phyloP scores from a whole-genome alignment of 2,329 filamentous ascomycete species.

The Aspergillaceae sp. region DNA sequence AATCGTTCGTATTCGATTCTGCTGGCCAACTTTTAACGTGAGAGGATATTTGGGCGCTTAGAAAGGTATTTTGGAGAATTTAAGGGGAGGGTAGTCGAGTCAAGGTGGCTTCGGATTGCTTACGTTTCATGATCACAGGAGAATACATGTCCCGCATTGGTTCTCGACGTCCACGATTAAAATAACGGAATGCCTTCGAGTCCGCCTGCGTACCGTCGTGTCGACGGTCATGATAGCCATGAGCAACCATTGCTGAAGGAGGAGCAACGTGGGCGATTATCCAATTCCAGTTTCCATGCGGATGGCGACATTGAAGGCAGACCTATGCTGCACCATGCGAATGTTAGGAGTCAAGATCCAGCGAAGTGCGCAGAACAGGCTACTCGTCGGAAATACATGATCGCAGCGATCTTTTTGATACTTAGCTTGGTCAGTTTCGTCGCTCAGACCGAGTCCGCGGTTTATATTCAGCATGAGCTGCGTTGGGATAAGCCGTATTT shows the following conservation, averaged over 20 bases:
- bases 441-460: constrained; percentile 88
- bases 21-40: neutral
- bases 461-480: constrained; percentile 86
- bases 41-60: neutral
- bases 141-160: constrained; percentile 25
- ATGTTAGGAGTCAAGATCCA: constrained; percentile 72
- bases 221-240: constrained; percentile 35
- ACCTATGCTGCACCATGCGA: constrained; percentile 39
- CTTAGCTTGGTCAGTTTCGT: constrained; percentile 82
- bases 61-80: constrained; percentile 1
- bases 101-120: constrained; percentile 26
- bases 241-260: constrained; percentile 46
- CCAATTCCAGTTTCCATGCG: constrained; percentile 17
- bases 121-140: constrained; percentile 18
- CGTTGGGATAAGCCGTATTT: constrained; percentile 98
- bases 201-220: constrained; percentile 40
- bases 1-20: neutral
- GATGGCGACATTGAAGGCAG: constrained; percentile 26
- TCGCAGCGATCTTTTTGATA: constrained; percentile 73
- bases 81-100: constrained; percentile 3
- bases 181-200: constrained; percentile 37
- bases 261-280: constrained; percentile 32
- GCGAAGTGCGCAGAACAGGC: constrained; percentile 53
- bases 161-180: constrained; percentile 29
- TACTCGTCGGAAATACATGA: constrained; percentile 74